Base-by-base conservation (phyloP, 495 filamentous ascomycete species). In the Annulohypoxylon nitens region DNA sequence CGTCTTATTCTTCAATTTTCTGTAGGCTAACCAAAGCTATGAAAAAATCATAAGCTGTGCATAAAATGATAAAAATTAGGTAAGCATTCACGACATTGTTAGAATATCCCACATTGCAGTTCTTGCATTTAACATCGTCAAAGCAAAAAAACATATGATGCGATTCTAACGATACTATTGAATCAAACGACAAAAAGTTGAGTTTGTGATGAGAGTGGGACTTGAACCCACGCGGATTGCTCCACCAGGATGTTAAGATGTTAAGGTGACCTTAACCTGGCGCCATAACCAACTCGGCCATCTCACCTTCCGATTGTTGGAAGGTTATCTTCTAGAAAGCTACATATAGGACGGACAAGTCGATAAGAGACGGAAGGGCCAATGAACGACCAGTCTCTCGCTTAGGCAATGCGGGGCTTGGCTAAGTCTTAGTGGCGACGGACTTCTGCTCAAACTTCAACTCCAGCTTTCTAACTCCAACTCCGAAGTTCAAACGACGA, bases 161-260 rank as follows among this genome's bases (percentile, higher is more conserved):
- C 23, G 30, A 7, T 23, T 4, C 5, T 7, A 53, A 4, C 10
- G 11, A 26, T 53, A 26, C 8, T 11, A 53, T 12, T 36, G 30
- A 34, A 37, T 36, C 3, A 60, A 45, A 26, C 36, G 5, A 26
- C 23, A 45, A 61, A 47, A 45, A 60, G 14, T 30, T 10, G 41
- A 41, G 60, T 62, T 48, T 57, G 61, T 57, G 61, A 65, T 72
- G 64, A 69, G 65, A 69, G 65, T 69, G 65, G 65, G 65, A 69
- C 45, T 69, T 34, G 65, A 69, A 69, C 65, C 65, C 65, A 69
- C 65, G 65, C 26, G 65, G 65, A 25, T 69, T 69, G n/a, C 65
- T 25, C 65, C 65, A 69, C 47, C 45, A 69, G 65, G 65, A 69
- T 33, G 58, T 47, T 61, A 61, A 61, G 58, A 25, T 47, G 30